A percentile compares a stretch with the other conserved stretches of the same genome.
Evolutionary conservation across 2,329 filamentous ascomycete genomes (phyloP).

Genomic region (Colletotrichum costaricense): DNA sequence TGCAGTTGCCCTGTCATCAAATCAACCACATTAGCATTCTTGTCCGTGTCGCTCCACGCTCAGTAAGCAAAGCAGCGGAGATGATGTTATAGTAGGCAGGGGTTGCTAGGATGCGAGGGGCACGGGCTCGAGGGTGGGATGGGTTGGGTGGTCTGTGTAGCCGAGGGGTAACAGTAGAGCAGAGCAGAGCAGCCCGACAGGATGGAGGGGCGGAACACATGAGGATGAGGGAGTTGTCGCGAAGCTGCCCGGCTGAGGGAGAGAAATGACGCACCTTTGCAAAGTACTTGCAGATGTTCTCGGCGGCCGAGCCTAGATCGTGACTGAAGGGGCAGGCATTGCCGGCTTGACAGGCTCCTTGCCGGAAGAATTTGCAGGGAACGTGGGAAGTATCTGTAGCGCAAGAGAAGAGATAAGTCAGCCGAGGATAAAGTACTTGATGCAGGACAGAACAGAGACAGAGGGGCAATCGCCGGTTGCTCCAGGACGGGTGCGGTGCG

Average conservation of each 20-base stretch:
- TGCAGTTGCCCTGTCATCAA: conserved; percentile 86
- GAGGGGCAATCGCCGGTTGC: conserved; percentile 18
- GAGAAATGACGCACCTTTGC: conserved; percentile 77
- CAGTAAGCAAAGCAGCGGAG: not conserved
- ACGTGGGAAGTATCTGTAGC: conserved; percentile 90
- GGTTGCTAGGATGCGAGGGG: conserved; percentile 4
- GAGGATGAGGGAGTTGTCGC: not conserved
- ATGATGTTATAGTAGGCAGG: conserved; percentile 16
- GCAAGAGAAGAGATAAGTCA: conserved; percentile 36
- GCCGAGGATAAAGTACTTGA: conserved; percentile 24
- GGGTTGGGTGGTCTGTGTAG: conserved; percentile 22
- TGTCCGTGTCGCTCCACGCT: not conserved
- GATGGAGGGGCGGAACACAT: conserved; percentile 19
- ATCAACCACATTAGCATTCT: conserved; percentile 16
- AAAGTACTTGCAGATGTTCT: conserved; percentile 98
- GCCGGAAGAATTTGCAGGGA: conserved; percentile 98
- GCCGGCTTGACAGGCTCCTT: conserved; percentile 95
- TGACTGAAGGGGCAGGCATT: conserved; percentile 97
- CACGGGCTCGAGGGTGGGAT: conserved; percentile 6
- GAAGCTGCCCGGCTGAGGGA: not conserved
- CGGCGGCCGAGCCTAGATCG: conserved; percentile 84
- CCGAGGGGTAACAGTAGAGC: conserved; percentile 14
- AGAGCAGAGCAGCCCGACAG: conserved; percentile 33
- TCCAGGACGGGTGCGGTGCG: conserved; percentile 33
- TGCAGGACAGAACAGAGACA: conserved; percentile 3